phyloP scores from a whole-genome alignment of 1,139 yeast genomes.

The Meyerozyma smithsonii region DNA sequence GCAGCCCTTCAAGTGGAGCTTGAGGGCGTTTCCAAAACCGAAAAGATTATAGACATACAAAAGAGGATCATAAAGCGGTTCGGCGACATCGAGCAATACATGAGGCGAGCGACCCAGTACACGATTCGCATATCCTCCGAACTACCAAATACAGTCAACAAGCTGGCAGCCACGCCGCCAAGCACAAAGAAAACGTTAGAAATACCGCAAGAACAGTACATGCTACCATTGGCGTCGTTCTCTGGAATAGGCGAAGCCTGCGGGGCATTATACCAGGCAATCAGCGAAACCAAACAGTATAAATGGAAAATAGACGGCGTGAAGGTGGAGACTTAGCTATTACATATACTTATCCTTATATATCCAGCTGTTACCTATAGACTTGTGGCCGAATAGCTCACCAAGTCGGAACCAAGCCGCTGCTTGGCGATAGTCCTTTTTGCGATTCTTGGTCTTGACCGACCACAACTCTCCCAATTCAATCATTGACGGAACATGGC shows the following conservation, averaged over 20 bases:
- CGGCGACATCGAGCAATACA: background rate
- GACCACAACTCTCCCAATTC: constrained; percentile 71
- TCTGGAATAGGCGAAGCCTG: background rate
- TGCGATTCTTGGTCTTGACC: constrained; percentile 47
- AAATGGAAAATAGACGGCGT: background rate
- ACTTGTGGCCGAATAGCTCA: constrained; percentile 57
- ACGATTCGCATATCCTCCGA: background rate
- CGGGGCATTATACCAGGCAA: background rate
- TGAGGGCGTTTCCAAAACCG: background rate
- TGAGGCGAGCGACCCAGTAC: background rate
- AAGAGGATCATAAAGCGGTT: background rate
- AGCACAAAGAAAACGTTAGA: background rate
- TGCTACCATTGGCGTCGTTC: background rate
- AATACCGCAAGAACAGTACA: background rate
- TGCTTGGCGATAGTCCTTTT: constrained; percentile 59
- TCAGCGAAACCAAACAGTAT: background rate
- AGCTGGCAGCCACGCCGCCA: background rate
- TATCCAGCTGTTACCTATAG: constrained; percentile 76
- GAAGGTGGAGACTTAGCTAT: background rate
- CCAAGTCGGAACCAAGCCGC: constrained; percentile 71
- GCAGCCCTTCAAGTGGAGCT: background rate
- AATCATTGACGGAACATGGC: constrained; percentile 65
- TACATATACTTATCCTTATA: constrained; percentile 63
- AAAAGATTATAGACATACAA: background rate
- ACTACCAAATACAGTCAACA: background rate